Percentiles rank a stretch among this genome's conserved stretches.
phyloP scores from a whole-genome alignment of 495 filamentous ascomycete species.

The Neurospora hispaniola region DNA sequence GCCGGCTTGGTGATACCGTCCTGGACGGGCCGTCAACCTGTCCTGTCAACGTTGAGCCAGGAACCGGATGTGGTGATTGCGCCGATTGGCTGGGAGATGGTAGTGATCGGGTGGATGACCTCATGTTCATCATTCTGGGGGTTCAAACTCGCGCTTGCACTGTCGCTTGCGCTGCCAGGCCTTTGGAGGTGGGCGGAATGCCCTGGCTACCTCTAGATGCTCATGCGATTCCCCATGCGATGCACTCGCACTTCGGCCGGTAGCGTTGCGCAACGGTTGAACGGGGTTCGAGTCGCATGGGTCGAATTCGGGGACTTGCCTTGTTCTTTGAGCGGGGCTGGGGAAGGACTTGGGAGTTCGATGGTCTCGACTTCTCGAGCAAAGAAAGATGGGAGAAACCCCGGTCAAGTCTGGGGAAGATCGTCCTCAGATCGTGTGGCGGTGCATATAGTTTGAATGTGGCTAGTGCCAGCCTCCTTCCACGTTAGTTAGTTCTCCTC shows the following conservation, averaged over 20 bases:
- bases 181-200: not conserved
- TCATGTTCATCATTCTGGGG: not conserved
- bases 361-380: not conserved
- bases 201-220: not conserved
- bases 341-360: not conserved
- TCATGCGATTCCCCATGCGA: not conserved
- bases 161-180: not conserved
- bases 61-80: not conserved
- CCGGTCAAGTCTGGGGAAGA: not conserved
- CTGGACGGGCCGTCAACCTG: not conserved
- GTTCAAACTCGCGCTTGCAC: not conserved
- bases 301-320: not conserved
- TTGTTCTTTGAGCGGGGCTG: not conserved
- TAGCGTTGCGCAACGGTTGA: not conserved
- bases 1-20: not conserved
- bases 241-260: not conserved
- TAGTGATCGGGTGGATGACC: not conserved
- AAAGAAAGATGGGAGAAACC: not conserved
- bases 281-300: not conserved
- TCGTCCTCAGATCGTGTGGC: not conserved
- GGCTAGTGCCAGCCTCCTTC: not conserved
- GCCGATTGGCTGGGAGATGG: not conserved
- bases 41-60: not conserved
- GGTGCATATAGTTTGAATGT: not conserved
- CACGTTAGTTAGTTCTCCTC: not conserved